Percentiles rank a stretch among this genome's conserved stretches.
phyloP scores from a whole-genome alignment of 2,329 filamentous ascomycete species.

The Claviceps arundinis region DNA sequence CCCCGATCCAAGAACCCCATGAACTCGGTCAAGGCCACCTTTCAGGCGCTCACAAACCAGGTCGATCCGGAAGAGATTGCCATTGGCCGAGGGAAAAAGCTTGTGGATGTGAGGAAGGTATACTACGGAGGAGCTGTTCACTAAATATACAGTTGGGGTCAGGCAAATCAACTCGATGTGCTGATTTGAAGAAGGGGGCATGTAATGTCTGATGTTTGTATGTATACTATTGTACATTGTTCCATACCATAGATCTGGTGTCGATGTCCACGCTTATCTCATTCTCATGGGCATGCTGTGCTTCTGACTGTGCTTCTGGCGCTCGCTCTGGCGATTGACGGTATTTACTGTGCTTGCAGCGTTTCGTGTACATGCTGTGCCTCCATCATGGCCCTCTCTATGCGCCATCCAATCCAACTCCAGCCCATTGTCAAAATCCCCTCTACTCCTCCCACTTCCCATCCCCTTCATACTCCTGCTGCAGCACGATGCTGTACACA shows the following conservation, averaged over 20 bases:
- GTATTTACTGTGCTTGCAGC: background rate
- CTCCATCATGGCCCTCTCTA: background rate
- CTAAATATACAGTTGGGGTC: constrained; percentile 18
- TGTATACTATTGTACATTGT: background rate
- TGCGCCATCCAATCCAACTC: background rate
- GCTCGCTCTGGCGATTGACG: too few relatives aligned
- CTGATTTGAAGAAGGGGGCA: background rate
- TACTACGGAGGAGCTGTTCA: constrained; percentile 78
- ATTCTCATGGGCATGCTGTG: too few relatives aligned
- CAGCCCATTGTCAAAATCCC: background rate
- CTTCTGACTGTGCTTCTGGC: too few relatives aligned
- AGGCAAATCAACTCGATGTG: background rate
- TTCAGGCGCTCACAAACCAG: constrained; percentile 71
- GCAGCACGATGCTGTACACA: constrained; percentile 95
- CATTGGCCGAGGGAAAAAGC: constrained; percentile 77
- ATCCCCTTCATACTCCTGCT: constrained; percentile 83
- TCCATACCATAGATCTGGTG: too few relatives aligned
- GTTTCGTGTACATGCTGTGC: background rate
- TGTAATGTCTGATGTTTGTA: background rate
- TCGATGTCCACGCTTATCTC: too few relatives aligned
- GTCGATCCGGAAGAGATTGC: constrained; percentile 82
- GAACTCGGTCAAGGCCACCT: constrained; percentile 92
- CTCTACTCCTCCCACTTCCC: constrained; percentile 19
- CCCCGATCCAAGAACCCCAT: constrained; percentile 84
- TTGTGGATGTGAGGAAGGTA: constrained; percentile 92